Conservation (phyloP, 2,329 filamentous ascomycete species). For the Trichoderma sp. region DNA sequence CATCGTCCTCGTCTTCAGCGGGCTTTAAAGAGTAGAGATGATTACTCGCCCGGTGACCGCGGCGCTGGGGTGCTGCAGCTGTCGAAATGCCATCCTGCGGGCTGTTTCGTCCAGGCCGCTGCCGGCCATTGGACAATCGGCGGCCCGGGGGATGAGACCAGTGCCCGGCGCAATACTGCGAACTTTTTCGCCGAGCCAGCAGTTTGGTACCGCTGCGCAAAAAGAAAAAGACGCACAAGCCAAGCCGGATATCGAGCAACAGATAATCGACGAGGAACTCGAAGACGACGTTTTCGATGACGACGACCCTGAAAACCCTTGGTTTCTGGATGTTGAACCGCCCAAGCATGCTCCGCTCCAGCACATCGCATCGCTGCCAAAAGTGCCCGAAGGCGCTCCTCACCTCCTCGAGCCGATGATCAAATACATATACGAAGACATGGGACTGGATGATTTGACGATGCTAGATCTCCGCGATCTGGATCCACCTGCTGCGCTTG, state of each 20-base stretch:
- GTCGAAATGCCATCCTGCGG: constrained; percentile 38
- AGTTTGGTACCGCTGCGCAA: background rate
- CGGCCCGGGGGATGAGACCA: constrained; percentile 31
- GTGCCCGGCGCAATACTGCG: constrained; percentile 33
- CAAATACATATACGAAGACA: constrained; percentile 77
- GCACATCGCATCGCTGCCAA: constrained; percentile 54
- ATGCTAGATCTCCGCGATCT: constrained; percentile 82
- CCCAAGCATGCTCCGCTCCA: constrained; percentile 56
- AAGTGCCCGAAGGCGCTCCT: constrained; percentile 70
- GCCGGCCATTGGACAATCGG: constrained; percentile 35
- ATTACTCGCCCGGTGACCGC: constrained; percentile 39
- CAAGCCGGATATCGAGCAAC: background rate
- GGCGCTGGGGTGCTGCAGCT: constrained; percentile 40
- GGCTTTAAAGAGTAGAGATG: constrained; percentile 34
- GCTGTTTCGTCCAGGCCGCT: constrained; percentile 37
- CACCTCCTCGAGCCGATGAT: constrained; percentile 72
- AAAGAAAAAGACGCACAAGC: background rate
- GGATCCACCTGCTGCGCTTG: constrained; percentile 84
- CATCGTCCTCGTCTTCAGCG: constrained; percentile 4
- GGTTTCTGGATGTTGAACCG: constrained; percentile 82
- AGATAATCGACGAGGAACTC: constrained; percentile 17
- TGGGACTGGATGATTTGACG: constrained; percentile 81
- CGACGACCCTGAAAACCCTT: constrained; percentile 59
- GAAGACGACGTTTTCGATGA: constrained; percentile 29
- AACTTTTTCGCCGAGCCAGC: constrained; percentile 34